phyloP scores from a whole-genome alignment of 306 rosid species.

The Cicer cuneatum region DNA sequence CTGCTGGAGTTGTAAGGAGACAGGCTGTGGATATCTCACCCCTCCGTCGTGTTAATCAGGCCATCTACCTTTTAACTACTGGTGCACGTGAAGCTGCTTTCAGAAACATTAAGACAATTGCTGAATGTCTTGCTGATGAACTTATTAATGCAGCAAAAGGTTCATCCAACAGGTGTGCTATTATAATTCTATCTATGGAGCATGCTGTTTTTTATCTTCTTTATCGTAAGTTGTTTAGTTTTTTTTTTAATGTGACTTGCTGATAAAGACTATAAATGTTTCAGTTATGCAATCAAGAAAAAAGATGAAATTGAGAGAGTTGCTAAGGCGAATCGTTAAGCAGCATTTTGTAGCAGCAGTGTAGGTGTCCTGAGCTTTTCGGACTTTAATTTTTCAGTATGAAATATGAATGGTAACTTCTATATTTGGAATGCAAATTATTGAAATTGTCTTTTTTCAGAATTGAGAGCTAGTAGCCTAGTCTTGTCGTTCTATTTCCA shows the following conservation, averaged over 20 bases:
- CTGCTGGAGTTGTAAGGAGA: no score
- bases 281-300: no score
- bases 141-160: constrained; percentile 72
- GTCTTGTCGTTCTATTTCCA: no score
- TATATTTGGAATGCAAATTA: no score
- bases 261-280: neutral
- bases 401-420: no score
- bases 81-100: constrained; percentile 76
- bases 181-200: neutral
- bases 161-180: constrained; percentile 61
- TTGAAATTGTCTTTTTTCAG: no score
- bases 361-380: constrained; percentile 25
- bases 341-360: constrained; percentile 10
- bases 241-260: neutral
- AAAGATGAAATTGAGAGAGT: no score
- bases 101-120: constrained; percentile 65
- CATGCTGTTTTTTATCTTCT: neutral
- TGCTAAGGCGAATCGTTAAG: constrained; percentile 51
- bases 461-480: no score
- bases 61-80: constrained; percentile 31
- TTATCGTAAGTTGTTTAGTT: neutral
- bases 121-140: constrained; percentile 39
- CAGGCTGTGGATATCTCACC: no score
- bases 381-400: no score
- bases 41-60: no score